These are phyloP conservation scores for Scutellaria minor DNA, from an alignment of 257 asterid species.

Conservation along the genomic window DNA sequence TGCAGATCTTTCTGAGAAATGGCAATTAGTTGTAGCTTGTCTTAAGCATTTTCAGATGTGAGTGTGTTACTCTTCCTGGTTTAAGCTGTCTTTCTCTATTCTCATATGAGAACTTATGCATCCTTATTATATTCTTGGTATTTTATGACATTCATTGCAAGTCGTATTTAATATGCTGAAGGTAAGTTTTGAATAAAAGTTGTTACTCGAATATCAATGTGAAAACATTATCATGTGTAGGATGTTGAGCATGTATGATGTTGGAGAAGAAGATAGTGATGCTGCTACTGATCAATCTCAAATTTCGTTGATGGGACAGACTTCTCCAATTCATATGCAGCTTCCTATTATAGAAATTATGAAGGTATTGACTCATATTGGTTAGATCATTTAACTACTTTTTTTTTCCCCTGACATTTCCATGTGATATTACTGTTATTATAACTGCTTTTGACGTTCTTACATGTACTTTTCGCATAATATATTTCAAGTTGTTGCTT, in stretches of 20 bases:
- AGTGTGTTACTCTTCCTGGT: conserved; percentile 39
- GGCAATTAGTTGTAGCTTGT: conserved; percentile 90
- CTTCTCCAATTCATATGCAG: conserved; percentile 67
- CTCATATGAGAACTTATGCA: conserved; percentile 16
- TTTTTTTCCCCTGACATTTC: conserved; percentile 29
- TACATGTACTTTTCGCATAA: neutral
- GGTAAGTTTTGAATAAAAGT: conserved; percentile 27
- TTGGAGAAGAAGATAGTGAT: conserved; percentile 79
- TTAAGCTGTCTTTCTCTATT: conserved; percentile 15
- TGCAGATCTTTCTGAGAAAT: conserved; percentile 88
- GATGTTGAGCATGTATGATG: conserved; percentile 88
- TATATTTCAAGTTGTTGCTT: conserved; percentile 2
- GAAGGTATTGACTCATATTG: conserved; percentile 60
- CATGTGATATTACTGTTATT: neutral
- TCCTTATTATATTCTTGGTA: neutral
- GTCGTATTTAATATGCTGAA: conserved; percentile 10
- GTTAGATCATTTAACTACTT: conserved; percentile 22
- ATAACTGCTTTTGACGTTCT: neutral
- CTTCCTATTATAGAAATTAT: conserved; percentile 83
- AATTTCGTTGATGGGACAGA: conserved; percentile 57
- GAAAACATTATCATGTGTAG: conserved; percentile 48
- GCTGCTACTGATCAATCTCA: conserved; percentile 66
- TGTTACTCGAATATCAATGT: conserved; percentile 27
- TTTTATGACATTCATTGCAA: neutral
- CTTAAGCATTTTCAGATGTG: conserved; percentile 88